Base-by-base conservation (phyloP, 805 yeast species). In the Candida easanensis region DNA sequence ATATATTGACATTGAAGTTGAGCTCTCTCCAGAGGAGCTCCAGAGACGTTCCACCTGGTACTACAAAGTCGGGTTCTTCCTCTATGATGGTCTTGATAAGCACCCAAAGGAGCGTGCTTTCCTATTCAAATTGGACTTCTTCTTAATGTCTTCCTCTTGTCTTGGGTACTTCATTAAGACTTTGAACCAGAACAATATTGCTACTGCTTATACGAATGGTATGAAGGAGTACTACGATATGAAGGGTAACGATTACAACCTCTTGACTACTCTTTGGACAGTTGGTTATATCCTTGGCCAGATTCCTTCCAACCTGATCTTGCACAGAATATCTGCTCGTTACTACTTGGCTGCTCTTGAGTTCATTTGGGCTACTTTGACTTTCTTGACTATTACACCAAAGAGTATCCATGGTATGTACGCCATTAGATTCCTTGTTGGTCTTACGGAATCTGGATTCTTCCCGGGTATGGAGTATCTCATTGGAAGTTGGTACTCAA, bases 231-330 rank as follows among this genome's bases (percentile, higher is more conserved):
- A 66, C 51, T 70, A 65, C 45, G 44, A 54, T 18, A 68, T 73
- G 71, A 49, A 56, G 31, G 66, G 61, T 16, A 69, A 68, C 42
- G 47, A 76, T 44, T 70, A 68, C 48, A 75, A 76, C 52, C 67
- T 69, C 44, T 50, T 74, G 56, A 56, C 60, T 3, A 66, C 79
- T 0, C 49, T 67, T 25, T 75, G 72, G 71, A 69, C 79, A 0
- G 70, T 71, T n/a, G 81, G 80, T 4, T 75, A 76, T 46, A 66
- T 74, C 34, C 53, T 76, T 36, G 79, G 79, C 3, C 76, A 70
- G 45, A 62, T 74, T 18, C 80, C 80, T 4, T 68, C 77, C 1
- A 69, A 68, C 33, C 50, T 64, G 48, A 57, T 74, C 15, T 54
- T 73, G 33, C 73, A 68, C 49, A 55, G 66, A 33, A 58, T 71